Evolutionary conservation across 257 asterid genomes (phyloP).

Genomic region (Forsythia viridissima): DNA sequence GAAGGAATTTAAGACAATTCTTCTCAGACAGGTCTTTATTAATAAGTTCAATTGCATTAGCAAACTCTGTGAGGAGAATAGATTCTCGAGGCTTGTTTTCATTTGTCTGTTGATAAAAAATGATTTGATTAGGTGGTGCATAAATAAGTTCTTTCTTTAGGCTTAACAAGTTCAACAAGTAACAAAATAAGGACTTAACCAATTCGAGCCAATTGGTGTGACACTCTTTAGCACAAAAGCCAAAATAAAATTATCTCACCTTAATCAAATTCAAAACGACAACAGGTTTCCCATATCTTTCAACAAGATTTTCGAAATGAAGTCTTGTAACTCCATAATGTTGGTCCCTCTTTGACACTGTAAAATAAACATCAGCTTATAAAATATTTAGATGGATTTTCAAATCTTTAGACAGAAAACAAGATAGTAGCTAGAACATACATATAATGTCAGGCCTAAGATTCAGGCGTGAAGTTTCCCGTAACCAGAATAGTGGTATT

Average conservation of each 20-base stretch:
- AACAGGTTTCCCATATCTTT: constrained; percentile 93
- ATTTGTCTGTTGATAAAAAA: constrained; percentile 49
- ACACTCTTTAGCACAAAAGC: constrained; percentile 19
- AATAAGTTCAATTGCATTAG: constrained; percentile 67
- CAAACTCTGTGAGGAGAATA: constrained; percentile 72
- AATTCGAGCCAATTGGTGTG: neutral
- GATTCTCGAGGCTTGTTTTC: constrained; percentile 85
- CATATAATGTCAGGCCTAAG: constrained; percentile 90
- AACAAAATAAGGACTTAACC: neutral
- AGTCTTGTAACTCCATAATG: constrained; percentile 88
- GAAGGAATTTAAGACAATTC: constrained; percentile 65
- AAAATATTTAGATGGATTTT: constrained; percentile 8
- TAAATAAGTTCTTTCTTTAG: constrained; percentile 2
- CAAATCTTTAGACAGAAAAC: constrained; percentile 1
- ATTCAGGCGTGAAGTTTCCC: constrained; percentile 90
- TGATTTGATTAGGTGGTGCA: constrained; percentile 20
- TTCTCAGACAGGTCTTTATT: constrained; percentile 64
- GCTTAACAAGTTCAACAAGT: neutral
- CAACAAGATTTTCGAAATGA: constrained; percentile 82
- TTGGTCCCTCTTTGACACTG: constrained; percentile 93
- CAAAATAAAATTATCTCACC: constrained; percentile 48
- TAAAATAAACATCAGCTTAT: constrained; percentile 24
- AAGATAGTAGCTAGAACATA: constrained; percentile 41
- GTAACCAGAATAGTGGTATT: constrained; percentile 97
- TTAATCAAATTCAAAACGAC: constrained; percentile 88